Evolutionary conservation across 164 flowering plant genomes (phyloP).

Genomic region (Paratinospora sagittata): DNA sequence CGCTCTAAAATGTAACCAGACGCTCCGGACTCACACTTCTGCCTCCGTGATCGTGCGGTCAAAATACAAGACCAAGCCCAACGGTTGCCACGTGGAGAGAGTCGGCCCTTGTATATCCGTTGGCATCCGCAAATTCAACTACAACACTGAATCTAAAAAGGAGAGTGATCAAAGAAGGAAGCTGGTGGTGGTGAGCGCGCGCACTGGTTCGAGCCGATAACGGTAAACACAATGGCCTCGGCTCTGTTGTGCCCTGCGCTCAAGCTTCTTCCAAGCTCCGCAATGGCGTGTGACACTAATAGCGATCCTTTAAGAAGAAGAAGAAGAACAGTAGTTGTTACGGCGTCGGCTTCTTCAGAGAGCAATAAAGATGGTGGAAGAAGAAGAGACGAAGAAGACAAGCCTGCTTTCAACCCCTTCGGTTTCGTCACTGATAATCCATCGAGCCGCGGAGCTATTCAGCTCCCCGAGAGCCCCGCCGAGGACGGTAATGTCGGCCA

Average conservation of each 20-base stretch:
- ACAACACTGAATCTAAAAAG: background rate
- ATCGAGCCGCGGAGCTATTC: conserved; percentile 82
- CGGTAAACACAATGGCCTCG: conserved; percentile 4
- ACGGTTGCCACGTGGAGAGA: background rate
- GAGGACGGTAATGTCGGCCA: conserved; percentile 97
- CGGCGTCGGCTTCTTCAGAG: conserved; percentile 18
- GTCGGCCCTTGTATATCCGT: conserved; percentile 3
- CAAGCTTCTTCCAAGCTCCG: conserved; percentile 12
- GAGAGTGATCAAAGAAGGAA: background rate
- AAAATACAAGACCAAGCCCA: too few relatives aligned
- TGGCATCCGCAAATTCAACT: background rate
- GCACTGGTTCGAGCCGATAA: background rate
- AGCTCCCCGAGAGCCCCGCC: conserved; percentile 81
- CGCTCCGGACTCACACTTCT: too few relatives aligned
- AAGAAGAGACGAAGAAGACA: conserved; percentile 21
- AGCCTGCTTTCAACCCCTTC: conserved; percentile 71
- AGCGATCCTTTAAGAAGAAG: background rate
- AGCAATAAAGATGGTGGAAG: background rate
- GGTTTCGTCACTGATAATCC: conserved; percentile 94
- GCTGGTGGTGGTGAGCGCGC: background rate
- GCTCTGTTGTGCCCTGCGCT: conserved; percentile 2
- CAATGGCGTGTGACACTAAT: conserved; percentile 3
- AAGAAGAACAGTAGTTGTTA: conserved; percentile 3
- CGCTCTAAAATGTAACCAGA: too few relatives aligned
- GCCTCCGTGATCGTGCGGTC: too few relatives aligned